These are phyloP conservation scores for Phytophthora podocarpi DNA, from an alignment of 352 stramenopile genomes.

Conservation along the genomic window DNA sequence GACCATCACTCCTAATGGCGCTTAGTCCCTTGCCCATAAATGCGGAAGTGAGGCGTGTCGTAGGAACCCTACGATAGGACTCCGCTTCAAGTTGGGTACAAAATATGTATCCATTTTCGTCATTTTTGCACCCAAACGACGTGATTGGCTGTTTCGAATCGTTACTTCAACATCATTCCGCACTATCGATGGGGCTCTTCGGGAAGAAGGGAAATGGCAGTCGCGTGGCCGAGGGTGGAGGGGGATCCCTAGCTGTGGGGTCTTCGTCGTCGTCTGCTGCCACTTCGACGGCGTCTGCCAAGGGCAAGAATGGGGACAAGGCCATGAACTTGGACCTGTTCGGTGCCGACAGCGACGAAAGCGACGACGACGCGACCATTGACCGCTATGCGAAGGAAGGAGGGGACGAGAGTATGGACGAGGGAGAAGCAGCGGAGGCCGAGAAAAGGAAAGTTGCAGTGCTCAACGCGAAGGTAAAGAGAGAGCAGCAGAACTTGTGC, in stretches of 20 bases:
- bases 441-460: conserved; percentile 73
- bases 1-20: conserved; percentile 35
- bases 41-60: conserved; percentile 20
- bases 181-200: conserved; percentile 46
- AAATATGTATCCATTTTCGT: conserved; percentile 6
- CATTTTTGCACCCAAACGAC: not conserved
- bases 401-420: conserved; percentile 26
- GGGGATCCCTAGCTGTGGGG: conserved; percentile 2
- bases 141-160: not conserved
- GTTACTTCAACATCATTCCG: conserved; percentile 24
- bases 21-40: conserved; percentile 4
- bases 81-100: no score
- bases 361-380: conserved; percentile 81
- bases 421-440: conserved; percentile 29
- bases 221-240: conserved; percentile 47
- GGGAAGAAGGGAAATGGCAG: conserved; percentile 26
- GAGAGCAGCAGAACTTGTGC: no score
- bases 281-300: conserved; percentile 1
- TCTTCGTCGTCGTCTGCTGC: conserved; percentile 3
- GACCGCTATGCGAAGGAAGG: conserved; percentile 61
- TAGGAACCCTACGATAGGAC: no score
- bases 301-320: conserved; percentile 20
- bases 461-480: conserved; percentile 63
- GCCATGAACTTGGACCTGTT: conserved; percentile 59
- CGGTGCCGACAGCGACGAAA: conserved; percentile 77